Base-by-base conservation (phyloP, 768 basidiomycete species). In the Lactarius deliciosus region DNA sequence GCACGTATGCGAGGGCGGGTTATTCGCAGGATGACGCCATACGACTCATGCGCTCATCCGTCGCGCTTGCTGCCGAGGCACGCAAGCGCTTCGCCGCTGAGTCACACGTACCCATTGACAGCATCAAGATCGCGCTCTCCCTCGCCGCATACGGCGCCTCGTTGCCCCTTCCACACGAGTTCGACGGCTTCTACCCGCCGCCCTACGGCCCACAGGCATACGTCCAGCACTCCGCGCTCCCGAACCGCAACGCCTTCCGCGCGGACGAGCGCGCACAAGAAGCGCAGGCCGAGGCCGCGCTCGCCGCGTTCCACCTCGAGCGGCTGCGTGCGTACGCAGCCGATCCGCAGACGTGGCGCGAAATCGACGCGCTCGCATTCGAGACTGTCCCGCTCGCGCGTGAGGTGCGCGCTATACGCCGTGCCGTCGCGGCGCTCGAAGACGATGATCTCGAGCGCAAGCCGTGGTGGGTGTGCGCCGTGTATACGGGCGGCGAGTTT, bases 101-200 rank as follows among this genome's bases (percentile, higher is more conserved):
- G 18, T 25, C 68, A 32, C 30, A 28, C 15, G 30, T 54, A 28
- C 30, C 57, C 22, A 67, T 60, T 58, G 43, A 50, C 54, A 74
- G 75, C 57, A 73, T 82, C 69, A 79, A 77, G 32, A 81, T 93
- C 41, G 88, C 84, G 3, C 79, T 94, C 5, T 91, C 89, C 6
- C 76, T 92, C 34, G 91, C 92, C 20, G 86, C 90, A 0, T 92
- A 84, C 71, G 91, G 91, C 43, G 87, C 89, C 1, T 86, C 83
- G 5, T 77, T 91, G 18, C 73, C 75, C 8, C 85, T 86, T 0
- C 82, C 88, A 61, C 86, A 90, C 65, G 92, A 94, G 73, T 92
- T 88, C 72, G 80, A 82, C 65, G 92, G 90, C 8, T 78, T 83
- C 68, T 93, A 92, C 72, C 91, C 91, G 2, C 86, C 88, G 0